Conservation (phyloP, 1,139 yeast species). For the Debaryomycetaceae sp. region DNA sequence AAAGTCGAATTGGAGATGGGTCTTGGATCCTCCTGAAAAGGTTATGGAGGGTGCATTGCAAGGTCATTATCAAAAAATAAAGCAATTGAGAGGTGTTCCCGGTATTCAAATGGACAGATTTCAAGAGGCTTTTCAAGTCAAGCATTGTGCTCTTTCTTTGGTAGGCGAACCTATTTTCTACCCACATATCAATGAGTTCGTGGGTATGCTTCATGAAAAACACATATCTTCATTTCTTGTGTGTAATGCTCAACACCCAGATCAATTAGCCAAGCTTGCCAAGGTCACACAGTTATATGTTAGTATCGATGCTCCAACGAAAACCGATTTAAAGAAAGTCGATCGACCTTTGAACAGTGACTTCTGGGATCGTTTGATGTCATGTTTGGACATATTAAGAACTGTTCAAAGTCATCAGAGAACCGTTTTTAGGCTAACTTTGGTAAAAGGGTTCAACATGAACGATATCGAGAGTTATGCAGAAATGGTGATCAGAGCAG, state of each 20-base stretch:
- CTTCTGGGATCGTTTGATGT: constrained; percentile 85
- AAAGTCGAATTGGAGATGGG: constrained; percentile 91
- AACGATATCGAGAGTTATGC: constrained; percentile 82
- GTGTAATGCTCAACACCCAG: constrained; percentile 96
- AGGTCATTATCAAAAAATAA: constrained; percentile 88
- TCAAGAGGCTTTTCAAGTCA: constrained; percentile 83
- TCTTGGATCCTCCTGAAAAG: constrained; percentile 82
- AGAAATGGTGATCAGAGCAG: constrained; percentile 76
- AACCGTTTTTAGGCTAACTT: constrained; percentile 85
- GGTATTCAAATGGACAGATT: constrained; percentile 89
- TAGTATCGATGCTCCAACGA: constrained; percentile 89
- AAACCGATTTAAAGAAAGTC: constrained; percentile 71
- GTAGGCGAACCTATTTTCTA: constrained; percentile 95
- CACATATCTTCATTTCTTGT: constrained; percentile 84
- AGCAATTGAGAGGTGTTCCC: constrained; percentile 94
- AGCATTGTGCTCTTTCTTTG: constrained; percentile 86
- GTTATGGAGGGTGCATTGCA: constrained; percentile 80
- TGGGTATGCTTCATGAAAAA: constrained; percentile 71
- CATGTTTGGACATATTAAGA: constrained; percentile 75
- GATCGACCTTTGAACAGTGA: constrained; percentile 89
- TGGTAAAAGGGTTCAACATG: constrained; percentile 91
- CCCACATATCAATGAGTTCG: constrained; percentile 84
- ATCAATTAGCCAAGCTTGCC: constrained; percentile 60
- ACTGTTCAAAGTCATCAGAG: constrained; percentile 76
- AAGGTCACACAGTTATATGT: constrained; percentile 90